Base-by-base conservation (phyloP, 2,329 filamentous ascomycete species). In the Aspergillus versicolor region DNA sequence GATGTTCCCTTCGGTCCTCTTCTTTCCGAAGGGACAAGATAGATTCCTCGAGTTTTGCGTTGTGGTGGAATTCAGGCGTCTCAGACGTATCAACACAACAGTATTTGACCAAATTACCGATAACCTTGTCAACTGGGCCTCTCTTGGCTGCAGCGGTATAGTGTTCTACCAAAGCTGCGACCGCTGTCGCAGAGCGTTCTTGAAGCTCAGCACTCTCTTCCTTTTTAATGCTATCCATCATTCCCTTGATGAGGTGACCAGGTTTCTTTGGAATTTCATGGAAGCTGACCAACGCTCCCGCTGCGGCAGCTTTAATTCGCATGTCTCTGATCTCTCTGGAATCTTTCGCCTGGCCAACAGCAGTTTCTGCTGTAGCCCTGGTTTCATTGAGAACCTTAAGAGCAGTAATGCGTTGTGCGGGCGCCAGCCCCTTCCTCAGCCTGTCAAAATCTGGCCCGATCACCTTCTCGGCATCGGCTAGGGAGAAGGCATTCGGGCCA, bases 161-260 rank as follows among this genome's bases (percentile, higher is more conserved):
- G 21, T 94, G 82, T 63, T 90, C 87, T n/a, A 99, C 88, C 19
- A 97, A 85, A 40, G 84, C 84, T 5, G 92, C 91, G 52, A 99
- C 89, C 3, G 92, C 92, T 13, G 84, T 85, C 2, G 92, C 91
- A 27, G 93, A 96, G 22, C 93, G 89, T 65, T 85, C 86, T 72
- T 99, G 94, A 1, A 99, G 81, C 63, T 94, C 90, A 27, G 88
- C 76, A 67, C 95, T 97, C 67, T 97, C 94, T 71, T 99, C 95
- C 38, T 87, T 88, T 76, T 97, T 99, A 69, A 99, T 85, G 68
- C 93, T 97, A 73, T 99, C 94, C 94, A 99, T 99, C 75, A 99
- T 90, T 2, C 88, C 91, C 76, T 96, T 97, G 77, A 99, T 99
- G 12, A 96, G 86, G 17, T 88, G 85, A 60, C 91, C 92, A 9